phyloP scores from a whole-genome alignment of 306 rosid species.

The Heteromeles arbutifolia region DNA sequence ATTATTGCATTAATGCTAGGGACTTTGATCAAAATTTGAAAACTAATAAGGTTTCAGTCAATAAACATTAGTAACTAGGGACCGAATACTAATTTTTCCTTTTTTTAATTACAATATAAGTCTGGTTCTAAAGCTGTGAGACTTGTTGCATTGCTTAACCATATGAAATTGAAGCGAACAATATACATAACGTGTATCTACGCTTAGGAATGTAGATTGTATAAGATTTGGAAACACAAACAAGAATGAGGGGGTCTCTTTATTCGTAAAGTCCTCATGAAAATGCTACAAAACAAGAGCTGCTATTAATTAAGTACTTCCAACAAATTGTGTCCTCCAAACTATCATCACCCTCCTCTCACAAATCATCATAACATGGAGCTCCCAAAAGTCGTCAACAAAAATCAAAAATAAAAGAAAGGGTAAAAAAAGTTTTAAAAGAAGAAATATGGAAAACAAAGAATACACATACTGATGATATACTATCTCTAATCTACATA shows the following conservation, averaged over 20 bases:
- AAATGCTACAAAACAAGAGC: slow-evolving; percentile 28
- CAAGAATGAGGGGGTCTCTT: slow-evolving; percentile 19
- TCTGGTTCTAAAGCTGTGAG: not conserved
- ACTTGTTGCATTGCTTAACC: too few relatives aligned
- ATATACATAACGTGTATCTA: not conserved
- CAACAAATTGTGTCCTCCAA: slow-evolving; percentile 10
- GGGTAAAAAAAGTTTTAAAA: not conserved
- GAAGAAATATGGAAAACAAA: not conserved
- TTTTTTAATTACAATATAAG: too few relatives aligned
- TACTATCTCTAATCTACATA: not conserved
- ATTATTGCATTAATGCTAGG: too few relatives aligned
- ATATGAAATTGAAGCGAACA: not conserved
- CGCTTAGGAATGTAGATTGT: not conserved
- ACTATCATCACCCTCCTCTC: not conserved
- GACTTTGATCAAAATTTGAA: too few relatives aligned
- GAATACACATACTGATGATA: slow-evolving; percentile 3
- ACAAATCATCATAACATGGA: slow-evolving; percentile 28
- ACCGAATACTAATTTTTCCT: too few relatives aligned
- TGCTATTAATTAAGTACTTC: slow-evolving; percentile 2
- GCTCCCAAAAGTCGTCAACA: slow-evolving; percentile 29
- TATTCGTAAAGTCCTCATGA: slow-evolving; percentile 20
- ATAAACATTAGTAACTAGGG: too few relatives aligned
- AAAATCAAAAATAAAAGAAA: not conserved
- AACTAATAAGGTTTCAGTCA: too few relatives aligned
- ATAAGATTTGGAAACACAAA: not conserved